These are phyloP conservation scores for Starmerella stellata DNA, from an alignment of 805 yeast genomes.

Conservation along the genomic window DNA sequence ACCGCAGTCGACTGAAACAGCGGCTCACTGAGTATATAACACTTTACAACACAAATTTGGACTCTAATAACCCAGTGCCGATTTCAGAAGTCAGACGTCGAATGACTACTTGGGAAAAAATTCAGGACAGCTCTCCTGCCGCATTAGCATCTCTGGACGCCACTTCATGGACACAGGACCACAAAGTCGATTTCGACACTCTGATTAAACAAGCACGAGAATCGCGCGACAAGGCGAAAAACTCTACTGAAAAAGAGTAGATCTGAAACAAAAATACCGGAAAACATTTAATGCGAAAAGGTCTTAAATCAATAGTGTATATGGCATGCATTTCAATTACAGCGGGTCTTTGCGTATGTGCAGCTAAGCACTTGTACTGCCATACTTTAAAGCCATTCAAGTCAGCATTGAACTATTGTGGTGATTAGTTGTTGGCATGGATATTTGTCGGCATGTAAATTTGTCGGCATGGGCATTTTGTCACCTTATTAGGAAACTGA, in stretches of 20 bases:
- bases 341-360: too few relatives aligned
- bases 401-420: too few relatives aligned
- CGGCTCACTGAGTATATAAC: constrained; percentile 63
- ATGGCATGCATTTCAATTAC: too few relatives aligned
- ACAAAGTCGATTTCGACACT: constrained; percentile 15
- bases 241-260: neutral
- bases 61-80: constrained; percentile 45
- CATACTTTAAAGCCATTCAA: too few relatives aligned
- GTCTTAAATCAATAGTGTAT: too few relatives aligned
- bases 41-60: constrained; percentile 66
- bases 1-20: constrained; percentile 42
- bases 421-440: too few relatives aligned
- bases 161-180: constrained; percentile 6
- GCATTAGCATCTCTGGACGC: constrained; percentile 12
- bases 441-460: too few relatives aligned
- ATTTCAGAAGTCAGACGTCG: constrained; percentile 37
- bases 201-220: constrained; percentile 11
- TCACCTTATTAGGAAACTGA: too few relatives aligned
- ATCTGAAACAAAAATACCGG: too few relatives aligned
- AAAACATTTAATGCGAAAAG: too few relatives aligned
- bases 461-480: too few relatives aligned
- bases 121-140: constrained; percentile 5
- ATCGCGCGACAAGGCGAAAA: neutral
- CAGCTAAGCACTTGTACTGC: too few relatives aligned
- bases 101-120: constrained; percentile 26